Evolutionary conservation across 768 basidiomycete species (phyloP), one percentile per base, ranked within the genome.

Genomic region (Naganishia antarctica): DNA sequence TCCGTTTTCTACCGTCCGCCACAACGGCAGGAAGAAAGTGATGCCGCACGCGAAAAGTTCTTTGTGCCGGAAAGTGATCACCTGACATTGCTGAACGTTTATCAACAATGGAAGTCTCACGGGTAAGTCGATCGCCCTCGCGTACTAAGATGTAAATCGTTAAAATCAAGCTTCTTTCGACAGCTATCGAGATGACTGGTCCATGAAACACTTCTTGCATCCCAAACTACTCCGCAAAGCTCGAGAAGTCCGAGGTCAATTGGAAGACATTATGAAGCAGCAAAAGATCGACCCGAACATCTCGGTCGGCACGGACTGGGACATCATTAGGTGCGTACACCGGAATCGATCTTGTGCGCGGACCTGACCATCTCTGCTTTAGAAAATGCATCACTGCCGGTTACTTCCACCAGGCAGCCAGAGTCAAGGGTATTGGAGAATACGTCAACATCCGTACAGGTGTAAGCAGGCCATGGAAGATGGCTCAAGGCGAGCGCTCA

Each of bases 201-300:
- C 84, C 1, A 85, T 92, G 80, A 85, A 89, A 46, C 96, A 99
- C 76, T 99, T 98, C 81, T 76, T 98, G 58, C 96, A 99, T 75
- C 94, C 94, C 0, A 98, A 98, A 76, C 82, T 97, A 43, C 83
- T 99, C 37, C 82, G 94, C 44, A 99, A 99, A 78, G 89, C 90
- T 5, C 83, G 94, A 31, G 96, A 99, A 80, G 96, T 99, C 40
- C 86, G 96, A 31, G 84, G 83, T 2, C 96, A 99, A 80, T 83
- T 99, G 16, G 93, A 97, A 74, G 96, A 99, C 73, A 98, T 99
- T 77, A 97, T 97, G 92, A 94, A 96, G 73, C 89, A 90, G 78
- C 93, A 97, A 79, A 97, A 97, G 81, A 90, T 98, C 88, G 89
- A 89, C 50, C 32, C 49, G 16, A 78, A 91, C 23, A 84, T 90